A percentile compares a stretch with the other conserved stretches of the same genome.
These are phyloP conservation scores for Aspergillus bertholletiae DNA, from an alignment of 495 filamentous ascomycete species.

Conservation along the genomic window DNA sequence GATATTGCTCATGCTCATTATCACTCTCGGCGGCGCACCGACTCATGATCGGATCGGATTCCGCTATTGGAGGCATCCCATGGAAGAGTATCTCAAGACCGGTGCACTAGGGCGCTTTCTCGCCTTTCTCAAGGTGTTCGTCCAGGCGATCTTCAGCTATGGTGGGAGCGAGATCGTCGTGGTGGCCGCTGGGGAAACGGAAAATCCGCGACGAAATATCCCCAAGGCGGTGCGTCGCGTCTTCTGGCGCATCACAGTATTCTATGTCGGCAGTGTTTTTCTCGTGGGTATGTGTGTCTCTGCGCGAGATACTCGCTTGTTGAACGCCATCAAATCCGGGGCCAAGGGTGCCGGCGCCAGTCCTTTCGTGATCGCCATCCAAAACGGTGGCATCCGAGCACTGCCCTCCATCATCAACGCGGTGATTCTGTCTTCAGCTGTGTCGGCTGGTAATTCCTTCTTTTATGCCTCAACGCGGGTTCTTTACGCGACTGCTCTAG, in stretches of 20 bases:
- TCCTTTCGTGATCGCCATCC: conserved; percentile 47
- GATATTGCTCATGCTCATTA: conserved; percentile 45
- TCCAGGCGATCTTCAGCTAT: conserved; percentile 43
- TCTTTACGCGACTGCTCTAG: conserved; percentile 63
- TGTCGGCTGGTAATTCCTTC: conserved; percentile 67
- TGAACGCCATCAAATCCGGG: conserved; percentile 14
- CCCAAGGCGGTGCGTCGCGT: conserved; percentile 74
- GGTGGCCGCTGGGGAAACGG: conserved; percentile 74
- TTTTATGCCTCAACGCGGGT: conserved; percentile 69
- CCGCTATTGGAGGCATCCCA: conserved; percentile 47
- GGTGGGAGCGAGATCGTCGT: conserved; percentile 68
- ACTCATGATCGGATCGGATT: conserved; percentile 28
- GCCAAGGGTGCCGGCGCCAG: not conserved
- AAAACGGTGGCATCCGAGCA: conserved; percentile 55
- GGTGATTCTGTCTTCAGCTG: conserved; percentile 60
- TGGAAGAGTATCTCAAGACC: conserved; percentile 37
- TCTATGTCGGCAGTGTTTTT: conserved; percentile 60
- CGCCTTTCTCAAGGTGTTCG: conserved; percentile 35
- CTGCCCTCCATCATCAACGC: conserved; percentile 74
- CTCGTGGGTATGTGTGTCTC: conserved; percentile 47
- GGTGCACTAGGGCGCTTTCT: conserved; percentile 41
- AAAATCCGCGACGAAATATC: conserved; percentile 69
- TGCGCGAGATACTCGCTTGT: not conserved
- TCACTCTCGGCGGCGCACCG: conserved; percentile 36
- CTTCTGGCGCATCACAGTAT: conserved; percentile 78